A percentile compares a stretch with the other conserved stretches of the same genome.
These are phyloP conservation scores for Lichtheimia ornata DNA, from an alignment of 371 early-diverging fungal genomes.

Conservation along the genomic window DNA sequence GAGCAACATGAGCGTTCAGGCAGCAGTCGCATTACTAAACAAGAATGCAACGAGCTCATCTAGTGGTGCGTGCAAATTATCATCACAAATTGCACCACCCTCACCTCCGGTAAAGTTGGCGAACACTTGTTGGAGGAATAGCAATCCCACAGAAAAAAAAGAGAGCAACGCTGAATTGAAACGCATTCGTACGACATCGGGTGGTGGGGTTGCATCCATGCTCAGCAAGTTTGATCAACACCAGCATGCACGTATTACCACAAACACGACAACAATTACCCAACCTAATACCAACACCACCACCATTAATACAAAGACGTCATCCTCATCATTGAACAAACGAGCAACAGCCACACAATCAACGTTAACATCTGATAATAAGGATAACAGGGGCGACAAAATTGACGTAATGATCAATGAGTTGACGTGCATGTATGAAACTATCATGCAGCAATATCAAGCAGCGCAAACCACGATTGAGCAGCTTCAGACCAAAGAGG, in stretches of 20 bases:
- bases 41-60: slow-evolving; percentile 7
- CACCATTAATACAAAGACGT: background rate
- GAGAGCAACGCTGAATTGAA: background rate
- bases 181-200: slow-evolving; percentile 3
- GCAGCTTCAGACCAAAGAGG: slow-evolving; percentile 25
- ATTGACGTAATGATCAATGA: slow-evolving; percentile 16
- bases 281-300: background rate
- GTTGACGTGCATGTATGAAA: slow-evolving; percentile 21
- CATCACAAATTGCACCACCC: slow-evolving; percentile 1
- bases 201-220: slow-evolving; percentile 24
- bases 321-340: background rate
- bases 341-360: background rate
- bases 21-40: slow-evolving; percentile 40
- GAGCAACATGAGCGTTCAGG: slow-evolving; percentile 37
- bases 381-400: background rate
- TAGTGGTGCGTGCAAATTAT: background rate
- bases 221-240: slow-evolving; percentile 26
- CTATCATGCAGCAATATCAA: slow-evolving; percentile 19
- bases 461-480: slow-evolving; percentile 16
- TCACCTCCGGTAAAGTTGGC: background rate
- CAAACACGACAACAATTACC: background rate
- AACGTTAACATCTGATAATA: background rate
- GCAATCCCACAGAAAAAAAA: background rate
- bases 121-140: background rate
- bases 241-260: slow-evolving; percentile 5